These are phyloP conservation scores for Stagonosporopsis vannaccii DNA, from an alignment of 2,329 filamentous ascomycete genomes.

Conservation along the genomic window DNA sequence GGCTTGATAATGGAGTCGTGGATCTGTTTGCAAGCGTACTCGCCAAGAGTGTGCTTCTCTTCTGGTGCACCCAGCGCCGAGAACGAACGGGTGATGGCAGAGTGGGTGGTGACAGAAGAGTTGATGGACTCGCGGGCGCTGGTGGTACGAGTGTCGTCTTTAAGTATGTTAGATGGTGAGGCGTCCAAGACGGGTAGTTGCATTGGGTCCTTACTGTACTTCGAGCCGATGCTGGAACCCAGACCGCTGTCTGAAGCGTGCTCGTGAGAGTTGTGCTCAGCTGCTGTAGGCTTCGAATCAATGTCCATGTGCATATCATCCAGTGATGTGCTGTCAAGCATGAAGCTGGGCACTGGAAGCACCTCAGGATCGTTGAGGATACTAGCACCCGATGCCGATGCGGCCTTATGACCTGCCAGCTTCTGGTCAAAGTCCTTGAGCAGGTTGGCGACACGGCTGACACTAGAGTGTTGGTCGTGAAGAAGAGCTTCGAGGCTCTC, in stretches of 20 bases:
- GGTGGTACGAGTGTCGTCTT: constrained; percentile 44
- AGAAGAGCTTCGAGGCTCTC: constrained; percentile 58
- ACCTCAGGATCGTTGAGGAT: constrained; percentile 59
- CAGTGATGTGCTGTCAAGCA: constrained; percentile 49
- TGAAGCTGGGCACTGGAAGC: constrained; percentile 56
- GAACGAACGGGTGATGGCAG: constrained; percentile 56
- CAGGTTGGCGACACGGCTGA: constrained; percentile 54
- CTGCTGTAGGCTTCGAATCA: constrained; percentile 50
- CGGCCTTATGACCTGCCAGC: constrained; percentile 45
- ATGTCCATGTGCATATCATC: constrained; percentile 49
- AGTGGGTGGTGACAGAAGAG: constrained; percentile 48
- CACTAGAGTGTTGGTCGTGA: constrained; percentile 49
- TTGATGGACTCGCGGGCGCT: constrained; percentile 45
- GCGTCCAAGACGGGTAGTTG: constrained; percentile 27
- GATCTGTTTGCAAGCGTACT: constrained; percentile 77
- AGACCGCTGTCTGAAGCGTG: constrained; percentile 88
- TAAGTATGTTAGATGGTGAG: constrained; percentile 43
- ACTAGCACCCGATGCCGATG: constrained; percentile 41
- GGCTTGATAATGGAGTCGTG: constrained; percentile 78
- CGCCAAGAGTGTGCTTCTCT: constrained; percentile 67
- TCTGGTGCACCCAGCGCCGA: constrained; percentile 47
- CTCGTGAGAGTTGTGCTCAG: constrained; percentile 58
- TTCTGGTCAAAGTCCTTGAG: constrained; percentile 56
- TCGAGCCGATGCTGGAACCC: constrained; percentile 75
- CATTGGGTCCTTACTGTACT: constrained; percentile 46